A percentile compares a stretch with the other conserved stretches of the same genome.
Conservation (phyloP, 2,329 filamentous ascomycete genomes). For the Paracoccidioides brasiliensis region DNA sequence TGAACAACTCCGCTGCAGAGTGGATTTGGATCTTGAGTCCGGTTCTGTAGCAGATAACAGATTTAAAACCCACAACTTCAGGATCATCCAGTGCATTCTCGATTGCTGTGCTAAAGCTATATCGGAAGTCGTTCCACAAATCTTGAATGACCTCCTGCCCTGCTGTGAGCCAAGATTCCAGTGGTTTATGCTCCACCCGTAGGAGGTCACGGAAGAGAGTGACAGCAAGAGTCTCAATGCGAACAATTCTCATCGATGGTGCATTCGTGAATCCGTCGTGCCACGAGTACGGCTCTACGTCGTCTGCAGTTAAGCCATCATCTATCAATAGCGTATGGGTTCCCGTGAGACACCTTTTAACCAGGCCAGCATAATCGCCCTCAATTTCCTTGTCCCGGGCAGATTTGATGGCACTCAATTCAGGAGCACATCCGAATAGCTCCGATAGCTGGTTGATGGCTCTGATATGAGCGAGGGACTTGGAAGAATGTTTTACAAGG, state of each 20-base stretch:
- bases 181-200: conserved; percentile 16
- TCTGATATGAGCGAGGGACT: conserved; percentile 55
- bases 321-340: conserved; percentile 67
- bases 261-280: conserved; percentile 53
- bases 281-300: conserved; percentile 48
- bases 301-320: conserved; percentile 51
- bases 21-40: conserved; percentile 52
- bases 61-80: conserved; percentile 68
- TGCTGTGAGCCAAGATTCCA: background rate
- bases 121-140: conserved; percentile 27
- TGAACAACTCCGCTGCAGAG: conserved; percentile 29
- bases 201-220: conserved; percentile 44
- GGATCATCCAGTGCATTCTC: conserved; percentile 46
- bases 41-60: conserved; percentile 67
- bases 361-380: conserved; percentile 43
- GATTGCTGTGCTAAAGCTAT: conserved; percentile 42
- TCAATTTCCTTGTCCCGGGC: conserved; percentile 37
- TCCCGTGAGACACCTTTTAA: conserved; percentile 52
- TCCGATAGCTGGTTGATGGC: conserved; percentile 54
- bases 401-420: conserved; percentile 45
- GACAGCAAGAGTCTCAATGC: conserved; percentile 61
- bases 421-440: conserved; percentile 50
- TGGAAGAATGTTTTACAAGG: conserved; percentile 43
- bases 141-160: background rate
- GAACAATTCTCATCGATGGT: conserved; percentile 58